Evolutionary conservation across 129 eudicot genomes (phyloP).

Genomic region (Flaveria robusta): DNA sequence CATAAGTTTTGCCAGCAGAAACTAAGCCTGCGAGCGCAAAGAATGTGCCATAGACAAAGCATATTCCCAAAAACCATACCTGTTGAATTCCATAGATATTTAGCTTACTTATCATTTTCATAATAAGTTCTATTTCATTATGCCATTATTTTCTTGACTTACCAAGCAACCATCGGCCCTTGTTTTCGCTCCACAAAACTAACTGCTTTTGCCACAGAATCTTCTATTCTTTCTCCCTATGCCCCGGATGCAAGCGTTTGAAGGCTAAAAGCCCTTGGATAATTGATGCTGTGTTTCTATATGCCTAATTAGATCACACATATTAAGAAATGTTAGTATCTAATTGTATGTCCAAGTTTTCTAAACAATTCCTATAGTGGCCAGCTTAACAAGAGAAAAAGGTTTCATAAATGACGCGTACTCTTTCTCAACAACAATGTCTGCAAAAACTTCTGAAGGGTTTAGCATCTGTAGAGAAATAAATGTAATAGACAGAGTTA

Average conservation of each 20-base stretch:
- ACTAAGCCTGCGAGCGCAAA: conserved; percentile 44
- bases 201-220: conserved; percentile 41
- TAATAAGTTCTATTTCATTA: background rate
- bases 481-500: background rate
- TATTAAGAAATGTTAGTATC: background rate
- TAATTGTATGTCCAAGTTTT: background rate
- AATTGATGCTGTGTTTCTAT: conserved; percentile 57
- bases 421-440: conserved; percentile 52
- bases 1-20: conserved; percentile 48
- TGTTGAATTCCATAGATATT: conserved; percentile 14
- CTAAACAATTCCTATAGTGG: background rate
- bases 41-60: conserved; percentile 54
- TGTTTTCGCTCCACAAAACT: conserved; percentile 30
- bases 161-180: conserved; percentile 52
- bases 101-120: background rate
- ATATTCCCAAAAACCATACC: conserved; percentile 66
- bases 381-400: background rate
- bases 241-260: conserved; percentile 43
- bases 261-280: conserved; percentile 52
- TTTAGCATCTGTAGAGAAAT: conserved; percentile 37
- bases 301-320: conserved; percentile 38
- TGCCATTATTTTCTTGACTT: conserved; percentile 4
- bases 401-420: conserved; percentile 30
- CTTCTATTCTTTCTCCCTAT: conserved; percentile 58
- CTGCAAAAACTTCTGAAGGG: conserved; percentile 54